Evolutionary conservation across 2,329 filamentous ascomycete genomes (phyloP), one percentile per base, ranked within the genome.

Genomic region (Stachybotrys chartarum): DNA sequence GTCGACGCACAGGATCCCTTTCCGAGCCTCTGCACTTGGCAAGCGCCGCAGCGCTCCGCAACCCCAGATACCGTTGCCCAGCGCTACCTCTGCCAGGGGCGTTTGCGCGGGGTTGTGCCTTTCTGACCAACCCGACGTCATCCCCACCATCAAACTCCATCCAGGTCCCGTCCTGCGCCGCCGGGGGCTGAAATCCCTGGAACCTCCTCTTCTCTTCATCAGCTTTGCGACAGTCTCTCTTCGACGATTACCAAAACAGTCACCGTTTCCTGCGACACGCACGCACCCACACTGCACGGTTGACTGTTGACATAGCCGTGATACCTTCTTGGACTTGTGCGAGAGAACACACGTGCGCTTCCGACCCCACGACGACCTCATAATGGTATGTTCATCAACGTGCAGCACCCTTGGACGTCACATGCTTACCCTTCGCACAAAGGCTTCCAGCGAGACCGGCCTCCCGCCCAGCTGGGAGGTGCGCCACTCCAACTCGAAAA

Each of bases 401-500:
- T 24, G 24, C 24, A 24, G 24, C 24, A 24, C 24, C 2, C 24
- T 24, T 24, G 24, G 24, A 24, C 24, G 24, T 4, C 24, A 24
- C 24, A 24, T 24, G 24, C 49, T 35, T 30, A 11, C 16, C 31
- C 32, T 52, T 16, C 47, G 49, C 12, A 11, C 63, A 88, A 24
- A 24, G 84, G 75, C 82, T 17, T 52, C 50, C 11, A 39, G 8
- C 68, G 88, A 91, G 55, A 86, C 87, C 63, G 93, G 93, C 70
- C 84, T 97, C 60, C 92, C 92, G 59, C 72, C 84, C 52, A 85
- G 86, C 72, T 97, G 93, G 92, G 94, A 97, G 77, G 91, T 99
- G 69, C 91, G 94, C 72, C 91, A 95, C 77, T 96, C 91, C 73
- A 96, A 97, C 79, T 96, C 91, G 74, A 97, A 97, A 79, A 96